phyloP scores from a whole-genome alignment of 106 monocot genomes.

The Hemerocallis citrina region DNA sequence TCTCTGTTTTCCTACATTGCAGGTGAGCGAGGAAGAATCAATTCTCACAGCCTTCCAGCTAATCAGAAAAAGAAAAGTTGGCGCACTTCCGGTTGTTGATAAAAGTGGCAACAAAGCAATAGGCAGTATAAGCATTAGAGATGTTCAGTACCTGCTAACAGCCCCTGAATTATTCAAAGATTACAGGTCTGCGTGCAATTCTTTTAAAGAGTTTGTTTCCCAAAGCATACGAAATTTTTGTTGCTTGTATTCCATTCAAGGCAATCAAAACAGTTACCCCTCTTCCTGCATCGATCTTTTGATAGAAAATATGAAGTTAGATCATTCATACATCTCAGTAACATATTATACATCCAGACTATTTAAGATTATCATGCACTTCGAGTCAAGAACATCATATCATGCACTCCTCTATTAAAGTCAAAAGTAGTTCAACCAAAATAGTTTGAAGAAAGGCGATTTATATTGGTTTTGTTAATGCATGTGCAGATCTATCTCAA shows the following conservation, averaged over 20 bases:
- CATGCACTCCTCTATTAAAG: background rate
- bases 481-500: conserved; percentile 49
- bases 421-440: no score
- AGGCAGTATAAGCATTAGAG: conserved; percentile 80
- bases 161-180: conserved; percentile 56
- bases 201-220: background rate
- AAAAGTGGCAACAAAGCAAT: conserved; percentile 41
- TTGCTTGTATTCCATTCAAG: no score
- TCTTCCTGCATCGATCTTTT: no score
- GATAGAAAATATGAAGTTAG: no score
- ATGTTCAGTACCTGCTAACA: conserved; percentile 70
- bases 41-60: conserved; percentile 67
- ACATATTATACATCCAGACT: no score
- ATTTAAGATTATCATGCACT: no score
- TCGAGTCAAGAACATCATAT: no score
- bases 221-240: no score
- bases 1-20: conserved; percentile 5
- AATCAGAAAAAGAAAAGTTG: conserved; percentile 62
- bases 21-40: conserved; percentile 66
- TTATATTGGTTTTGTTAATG: no score
- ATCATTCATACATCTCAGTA: no score
- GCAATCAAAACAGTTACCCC: no score
- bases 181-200: conserved; percentile 35
- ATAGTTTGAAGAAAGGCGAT: no score
- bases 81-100: conserved; percentile 76